Evolutionary conservation across 306 rosid species (phyloP).

Genomic region (Begonia peltatifolia): DNA sequence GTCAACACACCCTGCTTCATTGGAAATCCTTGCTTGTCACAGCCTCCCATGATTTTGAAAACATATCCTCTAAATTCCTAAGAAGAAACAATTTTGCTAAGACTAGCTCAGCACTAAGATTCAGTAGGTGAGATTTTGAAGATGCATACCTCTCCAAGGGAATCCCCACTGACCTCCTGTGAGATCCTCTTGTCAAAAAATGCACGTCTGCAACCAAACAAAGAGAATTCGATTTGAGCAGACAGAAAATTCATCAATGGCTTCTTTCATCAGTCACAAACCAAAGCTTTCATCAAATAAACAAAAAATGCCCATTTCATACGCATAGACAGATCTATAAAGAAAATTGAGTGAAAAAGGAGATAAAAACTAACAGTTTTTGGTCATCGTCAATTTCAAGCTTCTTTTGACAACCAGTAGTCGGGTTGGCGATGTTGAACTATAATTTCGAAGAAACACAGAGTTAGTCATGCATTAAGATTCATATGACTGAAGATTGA

Average conservation of each 20-base stretch:
- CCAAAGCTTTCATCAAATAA: no score
- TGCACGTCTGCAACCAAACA: no score
- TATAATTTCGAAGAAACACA: background rate
- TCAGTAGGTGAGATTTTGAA: background rate
- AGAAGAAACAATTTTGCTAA: background rate
- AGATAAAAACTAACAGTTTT: slow-evolving; percentile 12
- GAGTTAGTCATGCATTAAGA: background rate
- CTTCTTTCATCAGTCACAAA: no score
- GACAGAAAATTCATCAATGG: no score
- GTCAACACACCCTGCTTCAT: slow-evolving; percentile 45
- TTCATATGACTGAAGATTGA: background rate
- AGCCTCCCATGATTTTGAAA: slow-evolving; percentile 37
- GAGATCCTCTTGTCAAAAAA: slow-evolving; percentile 13
- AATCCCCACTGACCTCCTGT: slow-evolving; percentile 28
- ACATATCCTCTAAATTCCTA: slow-evolving; percentile 34
- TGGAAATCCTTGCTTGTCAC: slow-evolving; percentile 43
- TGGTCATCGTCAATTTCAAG: slow-evolving; percentile 23
- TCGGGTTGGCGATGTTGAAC: slow-evolving; percentile 28
- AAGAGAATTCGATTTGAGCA: background rate
- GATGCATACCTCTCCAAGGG: slow-evolving; percentile 16
- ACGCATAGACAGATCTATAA: no score
- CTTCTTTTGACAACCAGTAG: slow-evolving; percentile 28
- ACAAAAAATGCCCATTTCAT: no score
- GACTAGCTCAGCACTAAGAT: no score
- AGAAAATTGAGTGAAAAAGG: background rate